Evolutionary conservation across 495 filamentous ascomycete genomes (phyloP).

Genomic region (Xylona heveae): DNA sequence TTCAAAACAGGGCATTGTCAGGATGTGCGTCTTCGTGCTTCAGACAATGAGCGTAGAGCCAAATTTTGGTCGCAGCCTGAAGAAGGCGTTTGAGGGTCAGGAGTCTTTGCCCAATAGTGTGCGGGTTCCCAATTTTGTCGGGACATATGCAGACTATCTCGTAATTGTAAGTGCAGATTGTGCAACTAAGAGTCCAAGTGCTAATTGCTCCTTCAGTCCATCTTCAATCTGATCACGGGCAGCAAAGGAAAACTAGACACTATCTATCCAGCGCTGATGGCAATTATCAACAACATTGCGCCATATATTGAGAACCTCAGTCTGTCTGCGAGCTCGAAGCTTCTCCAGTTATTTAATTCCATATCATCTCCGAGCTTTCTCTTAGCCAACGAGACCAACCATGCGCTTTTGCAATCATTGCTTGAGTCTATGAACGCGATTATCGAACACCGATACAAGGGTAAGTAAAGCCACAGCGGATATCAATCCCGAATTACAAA

Average conservation of each 20-base stretch:
- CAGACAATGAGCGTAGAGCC: constrained; percentile 89
- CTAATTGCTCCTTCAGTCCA: constrained; percentile 35
- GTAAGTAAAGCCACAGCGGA: constrained; percentile 31
- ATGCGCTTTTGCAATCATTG: constrained; percentile 57
- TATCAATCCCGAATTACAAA: not conserved
- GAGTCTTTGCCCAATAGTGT: constrained; percentile 69
- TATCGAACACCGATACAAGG: constrained; percentile 73
- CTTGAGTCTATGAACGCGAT: constrained; percentile 84
- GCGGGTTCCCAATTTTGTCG: constrained; percentile 61
- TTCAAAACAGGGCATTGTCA: constrained; percentile 75
- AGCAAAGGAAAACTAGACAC: constrained; percentile 83
- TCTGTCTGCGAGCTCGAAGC: constrained; percentile 51
- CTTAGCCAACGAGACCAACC: constrained; percentile 88
- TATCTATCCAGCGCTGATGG: constrained; percentile 80
- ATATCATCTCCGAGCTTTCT: constrained; percentile 93
- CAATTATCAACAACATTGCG: constrained; percentile 82
- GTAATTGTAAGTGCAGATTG: constrained; percentile 48
- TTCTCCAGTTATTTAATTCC: constrained; percentile 74
- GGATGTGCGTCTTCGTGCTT: constrained; percentile 92
- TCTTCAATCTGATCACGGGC: constrained; percentile 76
- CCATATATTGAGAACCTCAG: constrained; percentile 62
- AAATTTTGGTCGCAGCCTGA: constrained; percentile 77
- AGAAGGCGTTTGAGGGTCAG: constrained; percentile 74
- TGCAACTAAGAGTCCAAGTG: not conserved
- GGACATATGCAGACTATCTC: constrained; percentile 84